Percentiles rank a stretch among this genome's conserved stretches.
These are phyloP conservation scores for Cyclanthera cordifolia DNA, from an alignment of 306 rosid genomes.

Conservation along the genomic window DNA sequence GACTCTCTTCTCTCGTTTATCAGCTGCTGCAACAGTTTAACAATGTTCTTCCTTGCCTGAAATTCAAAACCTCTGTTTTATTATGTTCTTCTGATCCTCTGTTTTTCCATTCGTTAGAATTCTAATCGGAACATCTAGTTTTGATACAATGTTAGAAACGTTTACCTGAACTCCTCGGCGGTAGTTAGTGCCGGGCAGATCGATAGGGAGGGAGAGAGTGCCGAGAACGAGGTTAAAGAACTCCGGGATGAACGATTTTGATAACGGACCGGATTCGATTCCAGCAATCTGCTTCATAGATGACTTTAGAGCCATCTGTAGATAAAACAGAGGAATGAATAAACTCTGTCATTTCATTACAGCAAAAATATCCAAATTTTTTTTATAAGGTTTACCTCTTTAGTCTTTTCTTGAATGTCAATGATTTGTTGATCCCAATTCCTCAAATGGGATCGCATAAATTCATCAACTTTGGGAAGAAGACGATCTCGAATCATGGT, in stretches of 20 bases:
- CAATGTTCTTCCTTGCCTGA: conserved; percentile 78
- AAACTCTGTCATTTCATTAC: too few relatives aligned
- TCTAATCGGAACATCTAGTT: too few relatives aligned
- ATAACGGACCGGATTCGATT: conserved; percentile 35
- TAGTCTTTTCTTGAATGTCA: conserved; percentile 82
- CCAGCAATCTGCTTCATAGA: conserved; percentile 78
- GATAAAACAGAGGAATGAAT: background rate
- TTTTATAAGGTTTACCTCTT: conserved; percentile 37
- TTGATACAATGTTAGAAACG: too few relatives aligned
- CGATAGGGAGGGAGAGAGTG: conserved; percentile 79
- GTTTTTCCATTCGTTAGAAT: too few relatives aligned
- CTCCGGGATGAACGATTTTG: conserved; percentile 48
- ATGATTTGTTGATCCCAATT: conserved; percentile 54
- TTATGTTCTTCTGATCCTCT: too few relatives aligned
- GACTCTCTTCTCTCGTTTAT: conserved; percentile 60
- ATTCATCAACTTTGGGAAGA: conserved; percentile 68
- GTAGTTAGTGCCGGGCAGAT: conserved; percentile 85
- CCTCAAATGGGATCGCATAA: conserved; percentile 56
- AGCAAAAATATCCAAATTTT: too few relatives aligned
- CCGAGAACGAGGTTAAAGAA: conserved; percentile 83
- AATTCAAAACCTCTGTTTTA: background rate
- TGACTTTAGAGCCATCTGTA: conserved; percentile 80
- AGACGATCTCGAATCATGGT: conserved; percentile 48
- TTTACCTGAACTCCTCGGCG: conserved; percentile 66
- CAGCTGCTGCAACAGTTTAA: conserved; percentile 43